These are phyloP conservation scores for Populus davidiana DNA, from an alignment of 345 rosid species.

Conservation along the genomic window DNA sequence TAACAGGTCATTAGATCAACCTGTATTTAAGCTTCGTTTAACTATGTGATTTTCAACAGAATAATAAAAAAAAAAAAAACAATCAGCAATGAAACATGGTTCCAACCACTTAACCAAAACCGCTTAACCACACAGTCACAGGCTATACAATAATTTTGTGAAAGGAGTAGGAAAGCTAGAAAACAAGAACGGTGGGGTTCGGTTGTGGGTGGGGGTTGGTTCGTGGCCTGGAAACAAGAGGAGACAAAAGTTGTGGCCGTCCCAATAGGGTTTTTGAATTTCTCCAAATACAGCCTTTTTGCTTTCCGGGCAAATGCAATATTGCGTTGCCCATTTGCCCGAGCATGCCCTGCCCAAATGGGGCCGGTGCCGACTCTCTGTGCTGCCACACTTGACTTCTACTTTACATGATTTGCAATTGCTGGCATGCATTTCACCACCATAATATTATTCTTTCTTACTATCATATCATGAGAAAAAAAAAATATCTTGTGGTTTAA, in stretches of 20 bases:
- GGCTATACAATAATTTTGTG: neutral
- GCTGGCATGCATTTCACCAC: neutral
- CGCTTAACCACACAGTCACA: too few species aligned
- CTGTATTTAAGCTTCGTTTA: too few species aligned
- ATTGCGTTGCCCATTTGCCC: neutral
- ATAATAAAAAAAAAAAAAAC: too few species aligned
- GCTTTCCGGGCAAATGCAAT: neutral
- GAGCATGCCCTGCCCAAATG: neutral
- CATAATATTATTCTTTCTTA: too few species aligned
- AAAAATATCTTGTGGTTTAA: neutral
- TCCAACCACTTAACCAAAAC: too few species aligned
- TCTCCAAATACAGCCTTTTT: slow-evolving; percentile 2
- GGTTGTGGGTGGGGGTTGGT: neutral
- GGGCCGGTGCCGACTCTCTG: slow-evolving; percentile 4
- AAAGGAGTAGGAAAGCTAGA: neutral
- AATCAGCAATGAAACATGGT: too few species aligned
- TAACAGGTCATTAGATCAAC: too few species aligned
- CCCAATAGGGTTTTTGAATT: slow-evolving; percentile 4
- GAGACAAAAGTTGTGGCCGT: neutral
- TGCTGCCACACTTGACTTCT: neutral
- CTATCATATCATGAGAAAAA: neutral
- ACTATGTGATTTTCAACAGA: too few species aligned
- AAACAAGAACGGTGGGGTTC: neutral
- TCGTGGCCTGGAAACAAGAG: neutral
- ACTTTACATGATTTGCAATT: neutral